Base-by-base conservation (phyloP, 2,329 filamentous ascomycete species). In the Cytospora schulzeri region DNA sequence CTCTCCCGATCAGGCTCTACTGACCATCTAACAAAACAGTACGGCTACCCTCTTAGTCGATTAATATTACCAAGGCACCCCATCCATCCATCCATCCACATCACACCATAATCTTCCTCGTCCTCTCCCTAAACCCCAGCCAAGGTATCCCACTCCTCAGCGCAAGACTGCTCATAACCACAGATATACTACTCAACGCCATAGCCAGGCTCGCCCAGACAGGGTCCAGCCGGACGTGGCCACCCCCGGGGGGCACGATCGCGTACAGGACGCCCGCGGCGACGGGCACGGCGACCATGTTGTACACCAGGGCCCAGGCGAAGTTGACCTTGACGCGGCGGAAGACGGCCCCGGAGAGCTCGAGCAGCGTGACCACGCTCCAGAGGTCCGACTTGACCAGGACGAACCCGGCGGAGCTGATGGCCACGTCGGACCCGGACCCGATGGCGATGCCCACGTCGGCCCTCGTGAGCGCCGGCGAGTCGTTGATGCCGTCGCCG, bases 141-240 rank as follows among this genome's bases (percentile, higher is more conserved):
- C 76, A 70, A 11, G 79, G 78, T 14, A 83, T 64, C 57, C 73
- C 68, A 62, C 75, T 83, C 73, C 88, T 85, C 78, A 97, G 76
- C 57, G 88, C 82, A 71, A 97, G 77, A 78, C 91, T 94, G 74
- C 92, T 96, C 73, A 86, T 78, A 58, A 97, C 90, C 54, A 98
- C 93, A 72, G 91, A 95, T 69, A 97, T 88, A 75, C 91, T 94
- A 76, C 93, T 97, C 75, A 93, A 76, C 29, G 94, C 94, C 94
- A 97, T 98, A 1, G 93, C 93, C 74, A 97, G 77, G 69, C 88
- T 90, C 6, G 93, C 94, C 93, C 93, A 97, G 1, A 91, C 91
- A 0, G 91, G 91, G 74, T 91, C 88, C 55, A 93, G 77, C 66
- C 85, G 79, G 24, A 92, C 76, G 73, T 90, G 89, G 33, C 74